phyloP scores from a whole-genome alignment of 192 early-diverging fungal genomes.

The Geranomyces michiganensis region DNA sequence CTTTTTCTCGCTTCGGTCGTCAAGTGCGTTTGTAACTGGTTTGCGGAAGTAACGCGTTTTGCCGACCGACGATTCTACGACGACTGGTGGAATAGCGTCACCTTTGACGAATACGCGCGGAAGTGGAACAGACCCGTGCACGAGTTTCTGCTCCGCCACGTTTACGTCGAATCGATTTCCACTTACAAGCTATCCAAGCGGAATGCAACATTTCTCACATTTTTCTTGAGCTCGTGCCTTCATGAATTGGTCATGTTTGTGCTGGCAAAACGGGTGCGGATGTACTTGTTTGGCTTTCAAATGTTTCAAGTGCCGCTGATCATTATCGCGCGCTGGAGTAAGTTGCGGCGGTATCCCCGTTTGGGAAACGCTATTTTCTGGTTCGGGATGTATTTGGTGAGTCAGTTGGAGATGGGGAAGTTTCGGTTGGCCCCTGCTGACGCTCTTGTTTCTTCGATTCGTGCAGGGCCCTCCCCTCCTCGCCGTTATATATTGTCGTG shows the following conservation, averaged over 20 bases:
- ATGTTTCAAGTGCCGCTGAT: constrained; percentile 94
- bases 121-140: constrained; percentile 98
- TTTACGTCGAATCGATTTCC: constrained; percentile 83
- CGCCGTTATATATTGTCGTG: constrained; percentile 75
- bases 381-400: constrained; percentile 82
- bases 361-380: constrained; percentile 90
- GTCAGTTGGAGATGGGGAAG: too few species aligned
- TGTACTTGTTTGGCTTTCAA: constrained; percentile 82
- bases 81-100: constrained; percentile 97
- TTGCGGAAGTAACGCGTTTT: constrained; percentile 93
- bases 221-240: constrained; percentile 75
- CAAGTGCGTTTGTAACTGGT: constrained; percentile 87
- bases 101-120: constrained; percentile 91
- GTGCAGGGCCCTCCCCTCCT: constrained; percentile 71
- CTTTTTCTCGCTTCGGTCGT: background rate
- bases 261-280: constrained; percentile 64
- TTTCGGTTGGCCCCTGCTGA: background rate
- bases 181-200: constrained; percentile 66
- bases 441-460: background rate
- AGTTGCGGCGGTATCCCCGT: constrained; percentile 62
- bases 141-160: constrained; percentile 87
- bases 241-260: constrained; percentile 84
- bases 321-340: constrained; percentile 58
- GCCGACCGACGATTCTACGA: constrained; percentile 98
- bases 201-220: constrained; percentile 77